Percentiles rank a stretch among this genome's conserved stretches.
Evolutionary conservation across 345 rosid species (phyloP).

Genomic region (Corchorus capsularis): DNA sequence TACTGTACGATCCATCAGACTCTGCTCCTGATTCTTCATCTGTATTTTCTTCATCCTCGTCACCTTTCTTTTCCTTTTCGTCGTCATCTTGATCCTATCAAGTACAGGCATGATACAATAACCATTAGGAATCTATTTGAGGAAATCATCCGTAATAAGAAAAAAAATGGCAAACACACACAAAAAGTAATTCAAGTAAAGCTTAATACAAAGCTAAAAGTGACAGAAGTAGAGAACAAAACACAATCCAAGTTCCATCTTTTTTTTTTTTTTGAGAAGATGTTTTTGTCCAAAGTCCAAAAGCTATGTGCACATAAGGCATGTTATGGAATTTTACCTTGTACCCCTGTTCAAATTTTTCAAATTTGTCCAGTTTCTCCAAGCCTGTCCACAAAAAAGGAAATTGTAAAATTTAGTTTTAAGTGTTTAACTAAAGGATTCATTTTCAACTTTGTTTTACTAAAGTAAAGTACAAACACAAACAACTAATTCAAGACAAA

Average conservation of each 20-base stretch:
- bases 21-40: slow-evolving; percentile 1
- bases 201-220: neutral
- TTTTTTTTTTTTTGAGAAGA: neutral
- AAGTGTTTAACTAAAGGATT: neutral
- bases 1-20: slow-evolving; percentile 11
- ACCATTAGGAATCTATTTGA: neutral
- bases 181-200: too few relatives aligned
- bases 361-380: slow-evolving; percentile 7
- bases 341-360: slow-evolving; percentile 7
- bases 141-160: neutral
- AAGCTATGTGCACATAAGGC: neutral
- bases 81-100: slow-evolving; percentile 4
- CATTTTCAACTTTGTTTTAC: neutral
- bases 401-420: neutral
- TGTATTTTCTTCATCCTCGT: neutral
- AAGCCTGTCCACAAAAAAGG: slow-evolving; percentile 8
- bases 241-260: neutral
- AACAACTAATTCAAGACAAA: neutral
- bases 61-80: slow-evolving; percentile 19
- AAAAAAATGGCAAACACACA: neutral
- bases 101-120: neutral
- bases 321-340: neutral
- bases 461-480: neutral
- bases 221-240: neutral
- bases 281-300: neutral